Evolutionary conservation across 2,329 filamentous ascomycete species (phyloP).

Genomic region (Cryphonectria carpinicola): DNA sequence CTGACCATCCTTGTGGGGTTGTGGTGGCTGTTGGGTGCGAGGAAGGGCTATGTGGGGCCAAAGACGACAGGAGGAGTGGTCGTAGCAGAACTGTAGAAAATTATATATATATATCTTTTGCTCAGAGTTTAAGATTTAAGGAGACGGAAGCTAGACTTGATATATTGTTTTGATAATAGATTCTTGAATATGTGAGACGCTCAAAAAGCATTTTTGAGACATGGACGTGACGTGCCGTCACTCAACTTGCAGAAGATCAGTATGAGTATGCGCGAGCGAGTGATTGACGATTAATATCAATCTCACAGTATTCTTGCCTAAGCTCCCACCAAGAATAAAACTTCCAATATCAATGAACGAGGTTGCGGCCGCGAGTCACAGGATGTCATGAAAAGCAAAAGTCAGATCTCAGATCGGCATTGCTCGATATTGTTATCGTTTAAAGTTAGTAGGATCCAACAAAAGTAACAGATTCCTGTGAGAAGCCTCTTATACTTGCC

Average conservation of each 20-base stretch:
- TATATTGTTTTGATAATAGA: background rate
- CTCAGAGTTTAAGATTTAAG: background rate
- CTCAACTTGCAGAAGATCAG: too few species aligned
- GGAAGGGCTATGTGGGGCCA: constrained; percentile 31
- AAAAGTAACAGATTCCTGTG: background rate
- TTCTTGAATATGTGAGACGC: too few species aligned
- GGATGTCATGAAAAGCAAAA: too few species aligned
- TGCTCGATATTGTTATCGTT: too few species aligned
- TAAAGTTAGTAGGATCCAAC: background rate
- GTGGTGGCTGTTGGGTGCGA: constrained; percentile 46
- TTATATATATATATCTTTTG: background rate
- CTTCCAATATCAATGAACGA: too few species aligned
- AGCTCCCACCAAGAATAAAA: too few species aligned
- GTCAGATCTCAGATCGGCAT: too few species aligned
- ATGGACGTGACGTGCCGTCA: too few species aligned
- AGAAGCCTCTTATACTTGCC: background rate
- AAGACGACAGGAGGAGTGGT: constrained; percentile 27
- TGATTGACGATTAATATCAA: too few species aligned
- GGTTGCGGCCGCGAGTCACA: too few species aligned
- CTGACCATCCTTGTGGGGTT: constrained; percentile 43
- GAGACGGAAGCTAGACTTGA: background rate
- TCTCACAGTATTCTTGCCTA: too few species aligned
- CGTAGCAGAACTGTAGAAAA: constrained; percentile 10
- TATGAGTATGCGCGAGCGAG: too few species aligned
- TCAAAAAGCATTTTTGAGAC: background rate